A percentile compares a stretch with the other conserved stretches of the same genome.
Evolutionary conservation across 257 asterid genomes (phyloP).

Genomic region (Henckelia pumila): DNA sequence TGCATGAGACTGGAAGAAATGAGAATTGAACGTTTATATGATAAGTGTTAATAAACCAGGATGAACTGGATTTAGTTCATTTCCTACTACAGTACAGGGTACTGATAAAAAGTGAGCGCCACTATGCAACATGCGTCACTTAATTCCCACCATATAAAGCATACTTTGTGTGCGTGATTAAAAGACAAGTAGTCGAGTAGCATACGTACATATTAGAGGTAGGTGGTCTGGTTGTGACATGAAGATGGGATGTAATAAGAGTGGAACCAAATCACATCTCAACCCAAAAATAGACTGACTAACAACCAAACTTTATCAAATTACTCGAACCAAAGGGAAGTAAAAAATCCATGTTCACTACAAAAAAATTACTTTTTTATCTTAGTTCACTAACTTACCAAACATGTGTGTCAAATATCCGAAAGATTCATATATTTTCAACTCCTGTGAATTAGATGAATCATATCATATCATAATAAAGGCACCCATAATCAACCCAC

Average conservation of each 20-base stretch:
- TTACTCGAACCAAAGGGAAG: neutral
- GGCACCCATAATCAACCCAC: neutral
- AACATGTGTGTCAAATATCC: neutral
- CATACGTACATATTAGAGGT: neutral
- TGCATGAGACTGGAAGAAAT: neutral
- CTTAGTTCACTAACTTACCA: neutral
- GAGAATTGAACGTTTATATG: too few species aligned
- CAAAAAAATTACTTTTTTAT: too few species aligned
- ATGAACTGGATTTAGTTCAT: neutral
- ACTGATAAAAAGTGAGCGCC: neutral
- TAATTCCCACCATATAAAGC: neutral
- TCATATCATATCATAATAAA: neutral
- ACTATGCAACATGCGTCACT: neutral
- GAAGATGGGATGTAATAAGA: neutral
- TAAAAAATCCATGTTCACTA: neutral
- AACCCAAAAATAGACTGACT: neutral
- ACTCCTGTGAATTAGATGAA: neutral
- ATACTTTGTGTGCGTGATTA: neutral
- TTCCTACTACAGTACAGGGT: neutral
- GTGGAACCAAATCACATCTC: neutral
- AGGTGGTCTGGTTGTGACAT: neutral
- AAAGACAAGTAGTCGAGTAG: neutral
- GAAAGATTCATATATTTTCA: too few species aligned
- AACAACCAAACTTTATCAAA: neutral
- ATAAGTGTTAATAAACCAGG: neutral